Conservation (phyloP, 78 protist genomes). For the Planoprotostelium fungivorum region DNA sequence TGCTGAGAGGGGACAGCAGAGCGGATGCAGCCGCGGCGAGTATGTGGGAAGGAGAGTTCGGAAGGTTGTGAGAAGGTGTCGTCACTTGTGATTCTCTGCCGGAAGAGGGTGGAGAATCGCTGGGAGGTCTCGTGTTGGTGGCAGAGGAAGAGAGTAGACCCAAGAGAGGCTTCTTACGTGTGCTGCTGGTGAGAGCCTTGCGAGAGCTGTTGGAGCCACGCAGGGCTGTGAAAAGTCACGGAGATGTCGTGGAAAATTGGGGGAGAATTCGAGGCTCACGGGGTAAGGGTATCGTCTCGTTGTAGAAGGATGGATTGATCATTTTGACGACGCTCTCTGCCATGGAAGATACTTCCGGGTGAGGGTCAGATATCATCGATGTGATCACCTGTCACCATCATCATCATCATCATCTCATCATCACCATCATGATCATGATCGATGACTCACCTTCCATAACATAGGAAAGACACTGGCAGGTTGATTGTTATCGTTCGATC, state of each 20-base stretch:
- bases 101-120: neutral
- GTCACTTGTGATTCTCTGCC: neutral
- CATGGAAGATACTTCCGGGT: neutral
- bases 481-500: neutral
- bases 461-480: neutral
- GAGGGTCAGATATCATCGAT: neutral
- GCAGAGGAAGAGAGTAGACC: neutral
- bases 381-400: neutral
- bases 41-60: neutral
- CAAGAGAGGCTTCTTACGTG: neutral
- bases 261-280: neutral
- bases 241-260: no score
- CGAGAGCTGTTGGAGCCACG: neutral
- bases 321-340: neutral
- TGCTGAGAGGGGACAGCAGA: neutral
- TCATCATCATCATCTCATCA: neutral
- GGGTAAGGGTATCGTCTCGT: neutral
- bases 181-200: neutral
- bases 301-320: neutral
- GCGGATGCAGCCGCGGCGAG: neutral
- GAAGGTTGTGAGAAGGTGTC: neutral
- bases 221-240: neutral
- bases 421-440: neutral
- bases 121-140: neutral
- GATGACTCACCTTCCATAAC: neutral